phyloP scores from a whole-genome alignment of 106 monocot species.

The Amphibolis antarctica region DNA sequence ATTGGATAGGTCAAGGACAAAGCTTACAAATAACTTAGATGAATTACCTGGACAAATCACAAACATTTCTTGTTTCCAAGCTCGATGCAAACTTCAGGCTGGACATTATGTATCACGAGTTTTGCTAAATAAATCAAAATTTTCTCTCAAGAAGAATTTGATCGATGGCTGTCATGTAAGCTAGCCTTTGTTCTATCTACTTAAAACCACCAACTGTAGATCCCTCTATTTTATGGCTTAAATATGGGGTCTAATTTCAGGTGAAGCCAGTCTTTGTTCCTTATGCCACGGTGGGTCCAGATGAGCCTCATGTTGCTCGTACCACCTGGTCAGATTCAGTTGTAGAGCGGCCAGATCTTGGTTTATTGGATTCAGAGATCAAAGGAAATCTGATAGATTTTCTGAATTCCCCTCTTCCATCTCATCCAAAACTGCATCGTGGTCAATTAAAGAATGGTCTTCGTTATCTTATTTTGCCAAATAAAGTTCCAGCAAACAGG shows the following conservation, averaged over 20 bases:
- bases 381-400: constrained; percentile 40
- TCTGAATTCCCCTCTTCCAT: constrained; percentile 48
- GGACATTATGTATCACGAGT: constrained; percentile 7
- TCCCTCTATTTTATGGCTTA: neutral
- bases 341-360: constrained; percentile 40
- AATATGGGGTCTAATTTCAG: constrained; percentile 19
- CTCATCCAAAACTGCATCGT: constrained; percentile 73
- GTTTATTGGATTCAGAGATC: constrained; percentile 35
- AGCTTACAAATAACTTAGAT: neutral
- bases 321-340: constrained; percentile 54
- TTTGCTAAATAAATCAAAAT: constrained; percentile 28
- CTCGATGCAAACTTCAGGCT: constrained; percentile 5
- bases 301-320: constrained; percentile 94
- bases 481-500: constrained; percentile 93
- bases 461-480: constrained; percentile 83
- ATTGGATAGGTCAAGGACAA: neutral
- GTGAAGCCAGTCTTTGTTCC: constrained; percentile 26
- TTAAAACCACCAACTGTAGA: neutral
- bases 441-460: constrained; percentile 92
- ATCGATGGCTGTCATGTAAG: constrained; percentile 31
- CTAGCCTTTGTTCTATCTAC: neutral
- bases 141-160: constrained; percentile 15
- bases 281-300: constrained; percentile 63
- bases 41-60: neutral
- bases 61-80: constrained; percentile 23